phyloP scores from a whole-genome alignment of 495 filamentous ascomycete genomes.

The Melanomma pulvis-pyrius region DNA sequence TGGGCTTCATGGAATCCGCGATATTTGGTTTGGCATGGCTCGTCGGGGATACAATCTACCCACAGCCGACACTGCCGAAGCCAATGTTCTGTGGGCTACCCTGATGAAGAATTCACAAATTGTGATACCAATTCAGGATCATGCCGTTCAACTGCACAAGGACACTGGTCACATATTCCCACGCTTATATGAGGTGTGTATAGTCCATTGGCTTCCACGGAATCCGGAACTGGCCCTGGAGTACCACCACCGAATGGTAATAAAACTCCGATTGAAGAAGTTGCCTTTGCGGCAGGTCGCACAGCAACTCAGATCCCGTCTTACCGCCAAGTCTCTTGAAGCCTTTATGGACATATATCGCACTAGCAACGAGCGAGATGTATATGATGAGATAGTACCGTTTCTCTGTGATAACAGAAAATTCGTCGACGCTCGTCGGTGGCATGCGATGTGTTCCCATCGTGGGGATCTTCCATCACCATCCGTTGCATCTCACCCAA shows the following conservation, averaged over 20 bases:
- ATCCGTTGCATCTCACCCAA: slow-evolving; percentile 19
- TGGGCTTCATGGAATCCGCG: slow-evolving; percentile 59
- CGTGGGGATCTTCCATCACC: slow-evolving; percentile 55
- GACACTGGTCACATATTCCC: slow-evolving; percentile 51
- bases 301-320: slow-evolving; percentile 45
- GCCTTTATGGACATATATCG: slow-evolving; percentile 56
- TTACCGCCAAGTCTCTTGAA: slow-evolving; percentile 39
- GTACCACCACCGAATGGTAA: slow-evolving; percentile 34
- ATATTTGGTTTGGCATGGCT: slow-evolving; percentile 66
- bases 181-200: slow-evolving; percentile 53
- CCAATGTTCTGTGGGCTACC: slow-evolving; percentile 59
- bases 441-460: slow-evolving; percentile 60
- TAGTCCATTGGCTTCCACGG: slow-evolving; percentile 56
- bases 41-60: slow-evolving; percentile 54
- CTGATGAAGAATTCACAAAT: slow-evolving; percentile 55
- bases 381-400: slow-evolving; percentile 66
- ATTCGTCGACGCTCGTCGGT: slow-evolving; percentile 56
- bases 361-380: slow-evolving; percentile 49
- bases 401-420: slow-evolving; percentile 55
- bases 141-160: slow-evolving; percentile 58
- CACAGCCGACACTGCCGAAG: slow-evolving; percentile 48
- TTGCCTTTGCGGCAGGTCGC: slow-evolving; percentile 37
- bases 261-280: slow-evolving; percentile 29
- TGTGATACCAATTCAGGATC: slow-evolving; percentile 55
- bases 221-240: slow-evolving; percentile 44